Percentiles rank a stretch among this genome's conserved stretches.
Conservation (phyloP, 345 rosid genomes). For the Durio zibethinus region DNA sequence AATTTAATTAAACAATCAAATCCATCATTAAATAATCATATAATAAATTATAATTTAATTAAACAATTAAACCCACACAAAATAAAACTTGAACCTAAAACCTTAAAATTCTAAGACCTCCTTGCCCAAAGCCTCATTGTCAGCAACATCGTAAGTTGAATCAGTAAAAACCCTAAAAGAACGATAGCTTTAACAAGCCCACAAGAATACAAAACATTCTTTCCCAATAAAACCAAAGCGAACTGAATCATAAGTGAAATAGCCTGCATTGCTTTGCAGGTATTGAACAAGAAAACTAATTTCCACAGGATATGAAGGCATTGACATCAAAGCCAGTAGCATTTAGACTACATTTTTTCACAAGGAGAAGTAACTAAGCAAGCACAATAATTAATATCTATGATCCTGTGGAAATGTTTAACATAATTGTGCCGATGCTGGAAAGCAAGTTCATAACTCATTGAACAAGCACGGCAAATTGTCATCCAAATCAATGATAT, state of each 20-base stretch:
- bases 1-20: too few relatives aligned
- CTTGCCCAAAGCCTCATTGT: not conserved
- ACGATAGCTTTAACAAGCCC: constrained; percentile 1
- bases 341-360: not conserved
- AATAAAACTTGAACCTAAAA: too few relatives aligned
- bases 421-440: not conserved
- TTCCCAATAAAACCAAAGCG: constrained; percentile 2
- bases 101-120: too few relatives aligned
- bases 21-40: too few relatives aligned
- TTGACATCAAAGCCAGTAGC: not conserved
- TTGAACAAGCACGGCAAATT: not conserved
- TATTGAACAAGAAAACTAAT: not conserved
- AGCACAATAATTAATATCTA: not conserved
- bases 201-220: not conserved
- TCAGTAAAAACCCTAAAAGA: not conserved
- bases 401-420: not conserved
- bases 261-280: not conserved
- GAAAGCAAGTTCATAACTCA: not conserved
- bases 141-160: not conserved
- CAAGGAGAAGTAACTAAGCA: not conserved
- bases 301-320: not conserved
- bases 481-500: not conserved
- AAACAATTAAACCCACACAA: too few relatives aligned
- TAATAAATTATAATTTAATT: too few relatives aligned
- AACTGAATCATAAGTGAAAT: not conserved